Evolutionary conservation across 1,139 yeast species (phyloP), one percentile per base, ranked within the genome.

Genomic region (Torulaspora pretoriensis): DNA sequence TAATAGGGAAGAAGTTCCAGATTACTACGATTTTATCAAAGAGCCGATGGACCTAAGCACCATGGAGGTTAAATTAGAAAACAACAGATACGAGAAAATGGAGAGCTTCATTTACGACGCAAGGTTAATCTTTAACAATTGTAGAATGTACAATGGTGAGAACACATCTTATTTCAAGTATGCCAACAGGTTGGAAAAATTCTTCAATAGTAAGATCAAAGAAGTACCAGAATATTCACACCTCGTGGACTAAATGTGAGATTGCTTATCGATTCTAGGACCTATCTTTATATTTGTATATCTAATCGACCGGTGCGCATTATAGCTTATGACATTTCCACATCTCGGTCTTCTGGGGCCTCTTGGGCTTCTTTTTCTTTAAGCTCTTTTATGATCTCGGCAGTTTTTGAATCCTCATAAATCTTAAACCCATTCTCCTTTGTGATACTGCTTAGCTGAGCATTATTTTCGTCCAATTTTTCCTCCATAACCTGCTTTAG

Each of bases 401-500:
- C 88, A 60, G 96, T 88, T 64, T 83, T 83, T 40, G 80, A 88
- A 57, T 90, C 96, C 38, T 75, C 73, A 68, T 94, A 94, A 49
- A 92, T 82, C 66, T 83, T 79, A 71, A 89, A 94, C 0, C 98
- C 98, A 32, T 77, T 78, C 28, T 82, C 94, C 57, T 77, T 75
- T 28, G 98, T 92, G 40, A 94, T 96, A 59, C 92, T 78, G 41
- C 98, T 95, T 61, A 94, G 77, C 71, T 94, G 98, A 30, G 96
- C 96, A 65, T 94, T 94, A 59, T 85, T 87, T 50, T 95, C 85
- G 67, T 94, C 97, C 61, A 94, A 75, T 69, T 92, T 92, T 69
- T 94, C 99, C 71, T 94, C 99, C 99, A 94, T 94, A 40, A 94
- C 99, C 69, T 94, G 98, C 67, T 90, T 90, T 60, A 94, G 77